phyloP scores from a whole-genome alignment of 176 grass and related monocot species.

The Eragrostis curvula region DNA sequence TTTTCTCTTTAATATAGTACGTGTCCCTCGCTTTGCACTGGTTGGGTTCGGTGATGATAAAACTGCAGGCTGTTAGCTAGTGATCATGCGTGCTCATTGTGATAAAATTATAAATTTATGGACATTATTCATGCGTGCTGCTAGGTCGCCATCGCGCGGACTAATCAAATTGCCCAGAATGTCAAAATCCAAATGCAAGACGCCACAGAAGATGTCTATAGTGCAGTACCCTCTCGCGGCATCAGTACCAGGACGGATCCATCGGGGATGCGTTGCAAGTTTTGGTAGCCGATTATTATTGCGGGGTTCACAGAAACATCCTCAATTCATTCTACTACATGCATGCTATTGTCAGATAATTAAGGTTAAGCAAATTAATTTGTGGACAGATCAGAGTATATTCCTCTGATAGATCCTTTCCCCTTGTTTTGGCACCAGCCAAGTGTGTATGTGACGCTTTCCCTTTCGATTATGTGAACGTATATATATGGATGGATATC shows the following conservation, averaged over 20 bases:
- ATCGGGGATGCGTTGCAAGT: constrained; percentile 19
- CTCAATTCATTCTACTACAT: no score
- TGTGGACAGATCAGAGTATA: no score
- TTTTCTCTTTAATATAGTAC: no score
- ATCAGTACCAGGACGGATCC: constrained; percentile 32
- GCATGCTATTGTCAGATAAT: no score
- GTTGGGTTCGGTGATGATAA: constrained; percentile 5
- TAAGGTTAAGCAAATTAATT: no score
- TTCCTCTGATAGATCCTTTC: no score
- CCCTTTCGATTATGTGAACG: no score
- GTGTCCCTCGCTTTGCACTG: neutral
- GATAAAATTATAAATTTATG: no score
- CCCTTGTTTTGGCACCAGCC: no score
- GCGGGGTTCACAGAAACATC: constrained; percentile 21
- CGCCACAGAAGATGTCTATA: constrained; percentile 23
- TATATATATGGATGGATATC: neutral
- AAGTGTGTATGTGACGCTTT: no score
- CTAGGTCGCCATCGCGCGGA: constrained; percentile 3
- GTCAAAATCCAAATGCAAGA: constrained; percentile 46
- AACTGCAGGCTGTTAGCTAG: neutral
- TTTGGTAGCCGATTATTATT: constrained; percentile 41
- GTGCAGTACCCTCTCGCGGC: constrained; percentile 11
- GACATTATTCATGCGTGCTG: neutral
- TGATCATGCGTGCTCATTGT: no score
- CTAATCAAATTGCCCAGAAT: constrained; percentile 36